A percentile compares a stretch with the other conserved stretches of the same genome.
These are phyloP conservation scores for Rhododendron kiyosumense DNA, from an alignment of 148 eudicot species.

Conservation along the genomic window DNA sequence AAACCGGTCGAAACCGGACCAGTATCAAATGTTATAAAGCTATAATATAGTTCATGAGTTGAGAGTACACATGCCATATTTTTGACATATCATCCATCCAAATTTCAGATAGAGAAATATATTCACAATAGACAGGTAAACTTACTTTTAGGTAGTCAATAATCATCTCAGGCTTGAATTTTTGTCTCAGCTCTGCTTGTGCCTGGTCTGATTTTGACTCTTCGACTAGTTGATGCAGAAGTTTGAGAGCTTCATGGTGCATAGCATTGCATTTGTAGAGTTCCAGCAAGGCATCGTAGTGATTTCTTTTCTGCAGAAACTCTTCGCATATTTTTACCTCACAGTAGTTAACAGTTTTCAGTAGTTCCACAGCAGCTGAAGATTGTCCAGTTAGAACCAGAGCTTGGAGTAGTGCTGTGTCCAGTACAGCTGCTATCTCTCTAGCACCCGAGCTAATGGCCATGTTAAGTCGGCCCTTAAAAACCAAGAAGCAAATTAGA, in stretches of 20 bases:
- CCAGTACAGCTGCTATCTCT: constrained; percentile 86
- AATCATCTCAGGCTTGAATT: constrained; percentile 90
- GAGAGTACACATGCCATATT: neutral
- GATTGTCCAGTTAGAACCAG: constrained; percentile 84
- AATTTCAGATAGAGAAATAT: neutral
- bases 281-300: constrained; percentile 63
- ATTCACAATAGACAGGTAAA: constrained; percentile 1
- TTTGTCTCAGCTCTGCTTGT: constrained; percentile 54
- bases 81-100: neutral
- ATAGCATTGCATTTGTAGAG: constrained; percentile 72
- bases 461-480: constrained; percentile 61
- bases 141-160: constrained; percentile 92
- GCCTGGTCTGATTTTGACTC: constrained; percentile 72
- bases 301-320: constrained; percentile 68
- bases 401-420: constrained; percentile 92
- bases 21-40: neutral
- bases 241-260: constrained; percentile 91
- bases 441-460: constrained; percentile 80
- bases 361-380: constrained; percentile 68
- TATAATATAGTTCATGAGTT: neutral
- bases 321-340: constrained; percentile 90
- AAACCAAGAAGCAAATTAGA: constrained; percentile 20
- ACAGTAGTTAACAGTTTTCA: constrained; percentile 89
- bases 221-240: constrained; percentile 73
- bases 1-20: no score